Evolutionary conservation across 2,329 filamentous ascomycete species (phyloP), one percentile per base, ranked within the genome.

Genomic region (Paecilomyces variotii): DNA sequence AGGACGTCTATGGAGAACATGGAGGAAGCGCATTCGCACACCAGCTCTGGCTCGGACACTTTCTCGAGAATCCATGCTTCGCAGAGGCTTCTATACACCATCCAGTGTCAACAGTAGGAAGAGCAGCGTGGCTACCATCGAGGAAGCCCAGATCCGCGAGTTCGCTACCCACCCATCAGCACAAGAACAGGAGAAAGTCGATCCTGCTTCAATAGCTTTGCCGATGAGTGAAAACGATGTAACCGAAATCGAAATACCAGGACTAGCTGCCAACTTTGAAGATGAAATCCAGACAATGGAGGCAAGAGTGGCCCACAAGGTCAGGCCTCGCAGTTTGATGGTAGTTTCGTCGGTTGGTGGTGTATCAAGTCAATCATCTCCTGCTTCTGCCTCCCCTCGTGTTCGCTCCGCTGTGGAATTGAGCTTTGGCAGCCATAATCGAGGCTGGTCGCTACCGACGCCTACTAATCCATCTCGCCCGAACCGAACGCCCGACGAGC

Each of bases 1-100:
- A 1, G 94, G 94, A 24, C 83, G 92, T 54, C 79, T 97, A 51
- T 99, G 94, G 94, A 85, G 94, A 66, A 89, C 90, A 27, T 99
- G 94, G 94, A 91, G 94, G 76, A 96, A 96, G 77, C 85, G 88
- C 56, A 67, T 72, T 57, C 68, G 71, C 52, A 60, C 65, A 3
- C 69, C 69, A 14, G 68, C 61, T 56, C 68, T 77, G 49, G 72
- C 74, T 11, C 73, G 75, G 12, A 74, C 77, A 28, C 66, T 79
- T 56, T 75, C 71, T 25, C 68, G 71, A 59, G 74, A 77, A 59
- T 78, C 75, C 2, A 69, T 76, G 50, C 62, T 68, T 19, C 70
- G 70, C 56, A 68, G 72, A 58, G 65, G 64, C 39, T 45, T 45
- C 26, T 68, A 64, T 51, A 62, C 61, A 49, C 61, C 56, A 32